A percentile compares a stretch with the other conserved stretches of the same genome.
These are phyloP conservation scores for Bidens hawaiensis DNA, from an alignment of 140 eudicot species.

Conservation along the genomic window DNA sequence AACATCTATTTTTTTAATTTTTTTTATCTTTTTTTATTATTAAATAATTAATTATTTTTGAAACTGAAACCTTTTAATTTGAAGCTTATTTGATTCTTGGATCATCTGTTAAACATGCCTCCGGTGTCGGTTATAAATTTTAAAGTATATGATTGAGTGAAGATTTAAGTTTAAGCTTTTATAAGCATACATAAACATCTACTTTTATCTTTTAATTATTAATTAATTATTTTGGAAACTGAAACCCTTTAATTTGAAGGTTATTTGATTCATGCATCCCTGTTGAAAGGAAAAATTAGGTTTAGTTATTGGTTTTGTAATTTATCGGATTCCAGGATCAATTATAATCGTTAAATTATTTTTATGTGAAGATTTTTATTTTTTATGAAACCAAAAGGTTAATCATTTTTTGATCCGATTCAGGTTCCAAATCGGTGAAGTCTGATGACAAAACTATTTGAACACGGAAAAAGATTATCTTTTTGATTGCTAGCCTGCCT, in stretches of 20 bases:
- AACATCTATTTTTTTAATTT: not conserved
- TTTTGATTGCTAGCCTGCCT: not conserved
- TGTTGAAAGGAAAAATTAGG: not conserved
- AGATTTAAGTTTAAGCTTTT: not conserved
- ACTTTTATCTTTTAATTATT: not conserved
- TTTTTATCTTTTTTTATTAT: not conserved
- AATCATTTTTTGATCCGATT: not conserved
- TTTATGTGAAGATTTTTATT: no score
- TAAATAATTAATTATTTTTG: conserved; percentile 1
- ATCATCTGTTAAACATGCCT: no score
- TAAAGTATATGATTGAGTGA: no score
- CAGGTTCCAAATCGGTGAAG: not conserved
- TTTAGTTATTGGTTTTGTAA: not conserved
- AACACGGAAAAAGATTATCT: not conserved
- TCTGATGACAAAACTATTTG: no score
- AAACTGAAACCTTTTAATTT: no score
- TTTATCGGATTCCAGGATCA: not conserved
- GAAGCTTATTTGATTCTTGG: no score
- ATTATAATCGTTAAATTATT: no score
- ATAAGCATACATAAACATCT: not conserved
- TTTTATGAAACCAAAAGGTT: no score
- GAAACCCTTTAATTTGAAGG: not conserved
- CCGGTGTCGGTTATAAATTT: no score
- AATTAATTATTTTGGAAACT: not conserved
- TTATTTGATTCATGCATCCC: not conserved